Conservation (phyloP, 1,284 basidiomycete genomes). For the Lentinus polychrous region DNA sequence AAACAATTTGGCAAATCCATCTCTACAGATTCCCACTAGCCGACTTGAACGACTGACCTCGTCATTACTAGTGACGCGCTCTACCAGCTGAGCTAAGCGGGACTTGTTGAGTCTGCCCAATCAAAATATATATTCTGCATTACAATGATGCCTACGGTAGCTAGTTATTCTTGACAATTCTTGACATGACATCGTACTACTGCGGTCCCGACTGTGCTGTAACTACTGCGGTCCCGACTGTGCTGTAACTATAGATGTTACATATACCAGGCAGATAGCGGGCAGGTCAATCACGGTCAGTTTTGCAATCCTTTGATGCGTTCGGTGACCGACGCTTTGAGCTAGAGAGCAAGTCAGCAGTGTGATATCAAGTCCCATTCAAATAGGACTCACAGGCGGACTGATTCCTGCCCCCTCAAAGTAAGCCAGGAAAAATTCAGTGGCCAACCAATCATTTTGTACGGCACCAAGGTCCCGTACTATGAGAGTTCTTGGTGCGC, state of each 20-base stretch:
- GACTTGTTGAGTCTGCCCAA: conserved; percentile 2
- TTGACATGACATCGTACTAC: too few relatives aligned
- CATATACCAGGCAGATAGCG: too few relatives aligned
- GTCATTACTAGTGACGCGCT: conserved; percentile 48
- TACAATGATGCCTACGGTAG: background rate
- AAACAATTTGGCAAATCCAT: too few relatives aligned
- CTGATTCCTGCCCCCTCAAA: conserved; percentile 66
- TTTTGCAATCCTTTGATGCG: conserved; percentile 17
- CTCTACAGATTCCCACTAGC: conserved; percentile 36
- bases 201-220: too few relatives aligned
- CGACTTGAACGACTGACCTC: conserved; percentile 40
- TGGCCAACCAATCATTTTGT: conserved; percentile 68
- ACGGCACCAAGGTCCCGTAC: conserved; percentile 67
- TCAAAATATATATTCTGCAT: background rate
- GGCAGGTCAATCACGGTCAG: background rate
- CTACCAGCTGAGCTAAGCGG: conserved; percentile 52
- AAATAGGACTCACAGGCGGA: conserved; percentile 48
- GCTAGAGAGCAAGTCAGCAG: conserved; percentile 11
- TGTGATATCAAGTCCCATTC: background rate
- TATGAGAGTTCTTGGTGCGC: conserved; percentile 47
- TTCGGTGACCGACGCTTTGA: conserved; percentile 23
- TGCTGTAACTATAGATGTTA: too few relatives aligned
- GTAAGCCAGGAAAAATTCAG: conserved; percentile 66
- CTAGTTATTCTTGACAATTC: too few relatives aligned
- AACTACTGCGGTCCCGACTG: too few relatives aligned